Conservation (phyloP, 1,284 basidiomycete genomes). For the Chalciporus sp. region DNA sequence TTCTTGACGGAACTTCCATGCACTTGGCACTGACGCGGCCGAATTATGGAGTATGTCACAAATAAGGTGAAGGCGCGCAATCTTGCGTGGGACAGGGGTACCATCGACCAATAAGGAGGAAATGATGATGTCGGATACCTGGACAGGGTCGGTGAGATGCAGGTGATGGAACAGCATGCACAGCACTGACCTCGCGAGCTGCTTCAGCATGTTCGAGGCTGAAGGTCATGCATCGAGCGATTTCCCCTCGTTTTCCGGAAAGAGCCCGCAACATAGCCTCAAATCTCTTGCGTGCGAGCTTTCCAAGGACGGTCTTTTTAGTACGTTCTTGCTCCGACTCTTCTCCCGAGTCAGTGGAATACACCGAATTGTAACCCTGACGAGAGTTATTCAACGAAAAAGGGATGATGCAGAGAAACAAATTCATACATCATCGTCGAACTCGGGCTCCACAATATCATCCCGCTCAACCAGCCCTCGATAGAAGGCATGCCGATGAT, state of each 20-base stretch:
- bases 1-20: conserved; percentile 93
- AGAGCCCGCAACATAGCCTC: conserved; percentile 88
- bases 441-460: conserved; percentile 64
- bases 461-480: conserved; percentile 70
- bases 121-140: conserved; percentile 89
- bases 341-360: conserved; percentile 94
- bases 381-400: conserved; percentile 3
- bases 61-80: conserved; percentile 92
- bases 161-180: background rate
- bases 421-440: conserved; percentile 79
- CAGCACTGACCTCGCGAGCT: conserved; percentile 73
- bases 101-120: conserved; percentile 80
- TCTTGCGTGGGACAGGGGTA: conserved; percentile 94
- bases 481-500: conserved; percentile 83
- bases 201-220: conserved; percentile 94
- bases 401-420: background rate
- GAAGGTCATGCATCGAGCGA: conserved; percentile 95
- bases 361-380: conserved; percentile 88
- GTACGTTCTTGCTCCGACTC: conserved; percentile 85
- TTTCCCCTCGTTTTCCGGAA: conserved; percentile 85
- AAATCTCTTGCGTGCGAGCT: conserved; percentile 78
- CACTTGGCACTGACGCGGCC: conserved; percentile 82
- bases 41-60: conserved; percentile 99
- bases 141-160: conserved; percentile 12
- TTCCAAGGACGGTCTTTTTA: conserved; percentile 75